Evolutionary conservation across 2,329 filamentous ascomycete species (phyloP), one percentile per base, ranked within the genome.

Genomic region (Talaromyces piceae): DNA sequence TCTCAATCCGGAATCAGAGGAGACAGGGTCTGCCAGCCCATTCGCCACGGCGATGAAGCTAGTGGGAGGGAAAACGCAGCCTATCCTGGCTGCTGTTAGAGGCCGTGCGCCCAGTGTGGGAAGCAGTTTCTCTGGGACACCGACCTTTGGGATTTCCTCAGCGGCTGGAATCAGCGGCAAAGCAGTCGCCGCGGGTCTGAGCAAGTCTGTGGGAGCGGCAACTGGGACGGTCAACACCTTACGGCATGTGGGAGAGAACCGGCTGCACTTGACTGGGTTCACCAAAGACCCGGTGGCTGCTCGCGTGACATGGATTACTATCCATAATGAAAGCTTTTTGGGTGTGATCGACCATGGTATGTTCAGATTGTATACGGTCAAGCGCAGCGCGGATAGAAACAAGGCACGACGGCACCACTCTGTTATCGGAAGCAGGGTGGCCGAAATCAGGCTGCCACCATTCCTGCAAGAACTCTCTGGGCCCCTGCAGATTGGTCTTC

Each of bases 11-110:
- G 47, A 53, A 16, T 66, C 78, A 3, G 79, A 83, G 43, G 59
- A 61, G 48, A 41, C 57, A 3, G 50, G 53, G 13, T 57, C 58
- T 30, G 59, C 59, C 8, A 68, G 66, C 45, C 81, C 84, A 3
- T 79, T 88, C 13, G 82, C 84, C 4, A 81, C 86, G 16, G 86
- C 86, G 1, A 84, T 86, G 30, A 87, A 80, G 54, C 79, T 86
- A 5, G 73, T 89, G 45, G 84, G 81, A 47, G 84, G 69, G 44
- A 73, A 66, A 50, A 75, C 76, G 1, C 76, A 78, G 47, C 76
- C 84, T 20, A 83, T 87, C 4, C 78, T 88, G 50, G 82, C 84
- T 41, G 86, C 79, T 33, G 83, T 86, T 7, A 79, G 81, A 50
- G 69, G 76, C 52, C 68, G 78, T 51, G 70, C 74, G 27, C 72